These are phyloP conservation scores for Psilocybe mexicana DNA, from an alignment of 1,284 basidiomycete genomes.

Conservation along the genomic window DNA sequence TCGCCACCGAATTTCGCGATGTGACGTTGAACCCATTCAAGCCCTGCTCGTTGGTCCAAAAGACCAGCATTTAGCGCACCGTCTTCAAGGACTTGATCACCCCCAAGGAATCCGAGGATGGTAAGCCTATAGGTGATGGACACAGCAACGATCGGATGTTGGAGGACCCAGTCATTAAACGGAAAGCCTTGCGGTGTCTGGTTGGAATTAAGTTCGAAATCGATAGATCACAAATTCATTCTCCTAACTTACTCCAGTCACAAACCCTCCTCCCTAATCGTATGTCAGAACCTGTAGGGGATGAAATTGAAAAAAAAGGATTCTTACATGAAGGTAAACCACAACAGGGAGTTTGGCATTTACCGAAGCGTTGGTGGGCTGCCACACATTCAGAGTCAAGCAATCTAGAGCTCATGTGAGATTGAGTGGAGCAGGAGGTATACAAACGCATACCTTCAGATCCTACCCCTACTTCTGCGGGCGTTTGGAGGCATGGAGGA, in stretches of 20 bases:
- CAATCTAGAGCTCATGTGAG: conserved; percentile 36
- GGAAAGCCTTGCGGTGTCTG: conserved; percentile 45
- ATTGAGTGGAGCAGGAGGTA: not conserved
- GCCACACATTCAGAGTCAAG: conserved; percentile 47
- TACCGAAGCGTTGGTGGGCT: conserved; percentile 39
- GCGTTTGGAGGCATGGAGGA: conserved; percentile 42
- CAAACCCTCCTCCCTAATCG: conserved; percentile 43
- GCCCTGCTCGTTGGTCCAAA: conserved; percentile 45
- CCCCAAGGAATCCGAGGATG: conserved; percentile 45
- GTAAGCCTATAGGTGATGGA: conserved; percentile 47
- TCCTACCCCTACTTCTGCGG: conserved; percentile 43
- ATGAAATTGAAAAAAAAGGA: too few relatives aligned
- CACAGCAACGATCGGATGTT: conserved; percentile 43
- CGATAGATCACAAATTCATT: not conserved
- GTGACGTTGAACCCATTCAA: conserved; percentile 49
- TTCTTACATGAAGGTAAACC: conserved; percentile 44
- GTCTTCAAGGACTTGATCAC: conserved; percentile 30
- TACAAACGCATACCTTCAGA: conserved; percentile 34
- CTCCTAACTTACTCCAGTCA: conserved; percentile 28
- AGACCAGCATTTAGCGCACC: conserved; percentile 45
- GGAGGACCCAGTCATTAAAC: conserved; percentile 47
- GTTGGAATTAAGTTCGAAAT: not conserved
- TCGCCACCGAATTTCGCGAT: conserved; percentile 46
- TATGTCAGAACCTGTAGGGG: too few relatives aligned
- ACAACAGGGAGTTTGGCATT: conserved; percentile 42